Conservation (phyloP, 2,329 filamentous ascomycete genomes). For the Blastomyces gilchristii region DNA sequence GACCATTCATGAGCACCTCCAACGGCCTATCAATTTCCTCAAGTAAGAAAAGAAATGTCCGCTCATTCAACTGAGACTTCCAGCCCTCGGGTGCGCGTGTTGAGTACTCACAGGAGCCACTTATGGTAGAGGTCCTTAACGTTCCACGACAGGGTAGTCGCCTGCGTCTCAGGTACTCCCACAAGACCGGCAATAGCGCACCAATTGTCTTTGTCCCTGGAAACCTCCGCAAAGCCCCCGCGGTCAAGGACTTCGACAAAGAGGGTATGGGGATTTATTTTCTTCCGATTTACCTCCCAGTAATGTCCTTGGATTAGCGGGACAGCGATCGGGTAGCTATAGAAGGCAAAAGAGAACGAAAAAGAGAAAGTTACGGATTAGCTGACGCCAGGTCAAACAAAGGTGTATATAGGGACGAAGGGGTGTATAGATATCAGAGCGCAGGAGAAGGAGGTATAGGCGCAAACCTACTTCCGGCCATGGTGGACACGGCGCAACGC, state of each 20-base stretch:
- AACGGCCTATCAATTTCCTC: neutral
- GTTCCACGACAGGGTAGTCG: slow-evolving; percentile 13
- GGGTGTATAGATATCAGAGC: no score
- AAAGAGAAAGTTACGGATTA: neutral
- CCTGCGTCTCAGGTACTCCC: slow-evolving; percentile 5
- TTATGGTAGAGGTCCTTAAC: slow-evolving; percentile 10
- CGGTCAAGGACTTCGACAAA: slow-evolving; percentile 9
- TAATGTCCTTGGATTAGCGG: neutral
- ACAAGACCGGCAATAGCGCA: slow-evolving; percentile 3
- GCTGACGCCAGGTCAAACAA: neutral
- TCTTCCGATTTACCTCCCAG: slow-evolving; percentile 8
- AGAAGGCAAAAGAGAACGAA: neutral
- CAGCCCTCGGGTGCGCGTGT: neutral
- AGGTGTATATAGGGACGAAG: no score
- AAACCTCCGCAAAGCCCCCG: slow-evolving; percentile 12
- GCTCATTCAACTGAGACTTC: neutral
- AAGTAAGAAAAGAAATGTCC: neutral
- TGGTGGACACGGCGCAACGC: neutral
- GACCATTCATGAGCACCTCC: slow-evolving; percentile 6
- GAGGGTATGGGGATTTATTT: slow-evolving; percentile 10
- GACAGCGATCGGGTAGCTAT: neutral
- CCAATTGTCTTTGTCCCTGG: slow-evolving; percentile 13
- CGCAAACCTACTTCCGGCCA: neutral
- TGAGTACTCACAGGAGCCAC: slow-evolving; percentile 13
- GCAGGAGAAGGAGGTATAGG: neutral